Evolutionary conservation across 257 asterid genomes (phyloP), one percentile per base, ranked within the genome.

Genomic region (Thymus quinquecostatus): DNA sequence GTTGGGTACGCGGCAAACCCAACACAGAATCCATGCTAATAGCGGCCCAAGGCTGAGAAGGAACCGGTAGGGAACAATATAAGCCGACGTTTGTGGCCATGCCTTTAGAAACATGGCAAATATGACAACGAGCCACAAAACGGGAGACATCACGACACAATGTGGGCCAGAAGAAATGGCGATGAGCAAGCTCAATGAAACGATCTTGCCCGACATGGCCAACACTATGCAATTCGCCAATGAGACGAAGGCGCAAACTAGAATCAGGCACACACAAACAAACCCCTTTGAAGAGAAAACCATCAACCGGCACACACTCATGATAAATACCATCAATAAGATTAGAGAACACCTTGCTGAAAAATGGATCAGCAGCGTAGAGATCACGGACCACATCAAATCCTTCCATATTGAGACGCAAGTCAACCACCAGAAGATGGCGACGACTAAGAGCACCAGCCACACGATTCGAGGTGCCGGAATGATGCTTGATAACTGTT

Each of bases 241-340:
- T 11, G 2, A 45, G 50, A 45, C 8, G 1, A 9, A 21, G 21
- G 3, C 13, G 12, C 50, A 45, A 11, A 11, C 50, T 45, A 9
- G 13, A 45, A 8, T 2, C 13, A 1, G 12, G 50, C 13, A 45
- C 13, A 9, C 12, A 45, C 50, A 45, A 9, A 45, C 50, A 9
- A 11, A 1, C 13, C 2, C 50, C 50, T 1, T 11, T 2, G 3
- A 45, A 45, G 10, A 45, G 50, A 45, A 45, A 45, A 9, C 50
- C 50, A 45, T 45, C 50, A 4, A 36, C 2, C 2, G 5, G 4
- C 4, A 36, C 0, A 36, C 5, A 36, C 3, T 36, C 40, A 36
- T 36, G 2, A 0, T 4, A 0, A 0, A 1, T 0, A 36, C 40
- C 40, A 0, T 36, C 40, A 1, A 0, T 1, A 0, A 36, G 0